Evolutionary conservation across 305 asterid species (phyloP).

Genomic region (Fraxinus floribunda): DNA sequence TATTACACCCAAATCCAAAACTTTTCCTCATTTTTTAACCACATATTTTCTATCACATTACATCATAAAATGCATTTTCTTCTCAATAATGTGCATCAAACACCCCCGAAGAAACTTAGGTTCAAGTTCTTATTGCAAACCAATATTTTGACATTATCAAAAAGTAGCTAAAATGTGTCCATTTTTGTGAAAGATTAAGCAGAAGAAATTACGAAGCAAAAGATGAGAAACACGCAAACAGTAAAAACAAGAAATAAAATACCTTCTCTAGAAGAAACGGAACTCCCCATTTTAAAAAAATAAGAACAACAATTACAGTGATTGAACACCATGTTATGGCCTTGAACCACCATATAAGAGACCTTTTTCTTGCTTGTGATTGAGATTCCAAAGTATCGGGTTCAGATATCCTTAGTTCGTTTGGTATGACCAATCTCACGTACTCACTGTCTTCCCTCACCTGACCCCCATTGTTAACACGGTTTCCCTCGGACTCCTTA

Average conservation of each 20-base stretch:
- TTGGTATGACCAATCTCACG: conserved; percentile 61
- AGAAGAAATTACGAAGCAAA: background rate
- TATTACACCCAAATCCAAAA: too few relatives aligned
- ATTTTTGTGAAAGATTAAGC: background rate
- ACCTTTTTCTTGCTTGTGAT: conserved; percentile 29
- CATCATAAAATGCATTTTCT: too few relatives aligned
- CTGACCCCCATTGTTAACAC: conserved; percentile 32
- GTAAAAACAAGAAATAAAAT: conserved; percentile 16
- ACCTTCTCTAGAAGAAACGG: conserved; percentile 77
- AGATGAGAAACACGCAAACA: background rate
- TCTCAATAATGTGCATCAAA: too few relatives aligned
- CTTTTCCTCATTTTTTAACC: too few relatives aligned
- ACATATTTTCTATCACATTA: too few relatives aligned
- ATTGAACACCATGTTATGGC: conserved; percentile 44
- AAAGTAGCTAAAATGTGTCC: background rate
- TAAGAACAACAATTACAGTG: conserved; percentile 33
- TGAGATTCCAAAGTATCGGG: conserved; percentile 33
- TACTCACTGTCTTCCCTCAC: conserved; percentile 65
- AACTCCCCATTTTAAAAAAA: conserved; percentile 63
- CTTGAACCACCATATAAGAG: conserved; percentile 60
- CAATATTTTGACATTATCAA: background rate
- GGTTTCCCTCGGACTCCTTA: conserved; percentile 45
- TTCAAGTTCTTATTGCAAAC: background rate
- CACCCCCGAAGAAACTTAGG: background rate
- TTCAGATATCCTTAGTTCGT: conserved; percentile 45